phyloP scores from a whole-genome alignment of 495 filamentous ascomycete species.

The Aspergillus bertholletiae region DNA sequence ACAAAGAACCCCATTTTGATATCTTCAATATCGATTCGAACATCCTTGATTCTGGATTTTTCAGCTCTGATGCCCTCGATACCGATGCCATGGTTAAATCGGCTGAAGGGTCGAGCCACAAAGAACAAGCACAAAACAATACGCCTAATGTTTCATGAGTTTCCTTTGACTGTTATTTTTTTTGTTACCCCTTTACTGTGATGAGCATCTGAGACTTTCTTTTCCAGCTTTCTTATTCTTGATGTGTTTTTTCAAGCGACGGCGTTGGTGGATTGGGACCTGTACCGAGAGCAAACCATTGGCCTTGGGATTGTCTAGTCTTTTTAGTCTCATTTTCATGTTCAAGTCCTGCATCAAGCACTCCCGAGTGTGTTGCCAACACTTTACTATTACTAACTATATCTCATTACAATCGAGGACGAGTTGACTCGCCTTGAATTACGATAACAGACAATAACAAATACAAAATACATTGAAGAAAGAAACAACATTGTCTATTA shows the following conservation, averaged over 20 bases:
- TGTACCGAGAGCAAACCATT: background rate
- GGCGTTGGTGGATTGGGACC: conserved; percentile 29
- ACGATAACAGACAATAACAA: background rate
- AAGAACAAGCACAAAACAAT: conserved; percentile 9
- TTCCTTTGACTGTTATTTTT: conserved; percentile 12
- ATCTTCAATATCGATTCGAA: conserved; percentile 30
- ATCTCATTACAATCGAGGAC: background rate
- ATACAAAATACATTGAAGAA: background rate
- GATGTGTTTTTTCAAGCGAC: conserved; percentile 29
- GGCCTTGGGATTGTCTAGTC: background rate
- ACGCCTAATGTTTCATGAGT: conserved; percentile 19
- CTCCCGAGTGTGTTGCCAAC: too few relatives aligned
- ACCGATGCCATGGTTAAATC: conserved; percentile 23
- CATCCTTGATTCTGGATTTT: conserved; percentile 38
- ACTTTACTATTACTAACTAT: too few relatives aligned
- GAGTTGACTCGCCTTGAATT: background rate
- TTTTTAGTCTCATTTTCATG: background rate
- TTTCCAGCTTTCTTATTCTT: conserved; percentile 8
- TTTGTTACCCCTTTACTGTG: conserved; percentile 3
- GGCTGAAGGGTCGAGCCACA: conserved; percentile 13
- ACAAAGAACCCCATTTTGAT: conserved; percentile 29
- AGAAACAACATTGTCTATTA: background rate
- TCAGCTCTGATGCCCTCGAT: conserved; percentile 36
- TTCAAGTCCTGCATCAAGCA: background rate
- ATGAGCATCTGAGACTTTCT: background rate